Evolutionary conservation across 108 stramenopile species (phyloP).

Genomic region (Cylindrotheca closterium): DNA sequence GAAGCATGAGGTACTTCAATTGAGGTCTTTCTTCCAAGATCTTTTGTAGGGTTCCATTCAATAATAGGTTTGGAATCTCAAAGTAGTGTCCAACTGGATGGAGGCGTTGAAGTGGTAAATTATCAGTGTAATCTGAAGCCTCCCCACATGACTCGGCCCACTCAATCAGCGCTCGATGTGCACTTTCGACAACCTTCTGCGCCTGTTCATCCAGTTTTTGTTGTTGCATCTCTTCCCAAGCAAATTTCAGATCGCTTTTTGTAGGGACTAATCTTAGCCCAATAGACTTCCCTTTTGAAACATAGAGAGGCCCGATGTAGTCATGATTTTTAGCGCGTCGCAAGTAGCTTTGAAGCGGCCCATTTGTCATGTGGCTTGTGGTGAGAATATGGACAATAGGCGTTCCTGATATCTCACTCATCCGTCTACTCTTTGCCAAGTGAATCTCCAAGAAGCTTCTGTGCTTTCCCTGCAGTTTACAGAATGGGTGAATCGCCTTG

Average conservation of each 20-base stretch:
- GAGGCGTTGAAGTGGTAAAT: slow-evolving; percentile 50
- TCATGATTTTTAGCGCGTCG: slow-evolving; percentile 29
- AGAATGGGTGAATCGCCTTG: slow-evolving; percentile 57
- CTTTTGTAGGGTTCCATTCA: slow-evolving; percentile 49
- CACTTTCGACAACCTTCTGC: slow-evolving; percentile 47
- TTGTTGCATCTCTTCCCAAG: slow-evolving; percentile 50
- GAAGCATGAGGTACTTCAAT: slow-evolving; percentile 58
- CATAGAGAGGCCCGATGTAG: slow-evolving; percentile 38
- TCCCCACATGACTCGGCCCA: slow-evolving; percentile 57
- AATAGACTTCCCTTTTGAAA: slow-evolving; percentile 49
- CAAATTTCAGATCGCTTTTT: slow-evolving; percentile 45
- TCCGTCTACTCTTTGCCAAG: slow-evolving; percentile 53
- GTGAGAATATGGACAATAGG: slow-evolving; percentile 55
- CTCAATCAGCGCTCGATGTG: slow-evolving; percentile 39
- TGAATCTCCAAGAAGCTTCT: slow-evolving; percentile 57
- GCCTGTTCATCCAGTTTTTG: slow-evolving; percentile 62
- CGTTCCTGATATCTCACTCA: slow-evolving; percentile 33
- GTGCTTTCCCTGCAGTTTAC: slow-evolving; percentile 46
- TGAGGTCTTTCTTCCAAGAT: slow-evolving; percentile 55
- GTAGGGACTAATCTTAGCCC: slow-evolving; percentile 60
- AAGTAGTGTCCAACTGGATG: slow-evolving; percentile 65
- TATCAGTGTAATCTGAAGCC: slow-evolving; percentile 53
- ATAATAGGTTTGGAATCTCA: slow-evolving; percentile 55
- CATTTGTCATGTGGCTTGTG: slow-evolving; percentile 63
- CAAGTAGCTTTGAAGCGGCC: slow-evolving; percentile 33